Percentiles rank a stretch among this genome's conserved stretches.
These are phyloP conservation scores for Moringa oleifera DNA, from an alignment of 345 rosid genomes.

Conservation along the genomic window DNA sequence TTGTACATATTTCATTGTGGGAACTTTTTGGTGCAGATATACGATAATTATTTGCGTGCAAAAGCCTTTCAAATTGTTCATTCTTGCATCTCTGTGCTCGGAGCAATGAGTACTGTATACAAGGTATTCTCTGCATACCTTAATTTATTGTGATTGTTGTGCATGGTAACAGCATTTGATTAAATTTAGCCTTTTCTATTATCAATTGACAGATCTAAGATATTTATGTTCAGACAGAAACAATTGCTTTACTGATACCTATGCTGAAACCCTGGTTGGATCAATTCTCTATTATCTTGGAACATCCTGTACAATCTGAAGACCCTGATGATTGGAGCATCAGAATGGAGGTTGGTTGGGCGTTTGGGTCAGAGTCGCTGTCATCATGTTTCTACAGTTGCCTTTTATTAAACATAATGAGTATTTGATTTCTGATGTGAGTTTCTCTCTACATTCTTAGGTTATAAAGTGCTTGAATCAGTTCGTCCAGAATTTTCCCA, in stretches of 20 bases:
- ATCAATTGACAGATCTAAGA: slow-evolving; percentile 28
- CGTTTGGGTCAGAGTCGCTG: slow-evolving; percentile 11
- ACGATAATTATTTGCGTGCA: slow-evolving; percentile 56
- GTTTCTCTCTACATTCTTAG: slow-evolving; percentile 27
- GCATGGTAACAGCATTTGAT: slow-evolving; percentile 11
- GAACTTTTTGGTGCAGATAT: slow-evolving; percentile 49
- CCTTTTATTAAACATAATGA: slow-evolving; percentile 1
- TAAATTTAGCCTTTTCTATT: slow-evolving; percentile 19
- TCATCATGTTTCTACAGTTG: neutral
- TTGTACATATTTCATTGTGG: slow-evolving; percentile 11
- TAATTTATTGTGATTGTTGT: slow-evolving; percentile 5
- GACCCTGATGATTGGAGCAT: slow-evolving; percentile 95
- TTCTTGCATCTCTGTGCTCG: slow-evolving; percentile 72
- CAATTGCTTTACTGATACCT: slow-evolving; percentile 46
- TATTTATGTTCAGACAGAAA: slow-evolving; percentile 62
- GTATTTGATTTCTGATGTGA: neutral
- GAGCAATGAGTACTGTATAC: slow-evolving; percentile 76
- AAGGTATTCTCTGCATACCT: slow-evolving; percentile 41
- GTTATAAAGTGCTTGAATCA: slow-evolving; percentile 90
- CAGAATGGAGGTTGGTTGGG: slow-evolving; percentile 74
- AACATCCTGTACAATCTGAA: slow-evolving; percentile 68
- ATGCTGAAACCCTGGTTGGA: slow-evolving; percentile 74
- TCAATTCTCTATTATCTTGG: slow-evolving; percentile 57
- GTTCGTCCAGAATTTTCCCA: slow-evolving; percentile 77
- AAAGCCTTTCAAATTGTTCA: slow-evolving; percentile 84